Base-by-base conservation (phyloP, 2,329 filamentous ascomycete species). In the Cladosporium phlei region DNA sequence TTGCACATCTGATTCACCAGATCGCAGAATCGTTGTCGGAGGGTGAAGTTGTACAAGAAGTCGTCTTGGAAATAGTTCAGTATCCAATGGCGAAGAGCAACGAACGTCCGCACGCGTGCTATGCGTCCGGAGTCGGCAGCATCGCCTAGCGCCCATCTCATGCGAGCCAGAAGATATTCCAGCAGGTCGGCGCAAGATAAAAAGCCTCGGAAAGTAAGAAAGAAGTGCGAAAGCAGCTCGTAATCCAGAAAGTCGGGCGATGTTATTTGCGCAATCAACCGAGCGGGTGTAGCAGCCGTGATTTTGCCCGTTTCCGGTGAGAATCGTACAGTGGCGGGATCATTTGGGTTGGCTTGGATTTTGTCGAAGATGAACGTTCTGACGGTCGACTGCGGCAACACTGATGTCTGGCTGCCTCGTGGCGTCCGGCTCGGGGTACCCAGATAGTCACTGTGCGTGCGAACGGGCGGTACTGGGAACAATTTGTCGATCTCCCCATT, bases 41-140 rank as follows among this genome's bases (percentile, higher is more conserved):
- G 73, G 34, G 78, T 72, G 60, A 85, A 83, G 61, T 90, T 82
- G 19, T 84, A 68, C 30, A 94, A 80, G 63, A 95, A 98, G 63
- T 98, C 93, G 62, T 98, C 93, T 46, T 87, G 77, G 56, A 97
- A 98, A 66, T 98, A 98, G 65, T 98, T 98, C 52, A 98, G 70
- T 48, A 97, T 90, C 93, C 93, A 98, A 66, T 98, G 93, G 47
- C 93, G 82, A 34, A 97, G 76, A 6, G 93, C 93, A 20, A 96
- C 93, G 69, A 97, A 98, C 0, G 90, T 94, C 32, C 93, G 81
- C 12, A 98, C 94, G 39, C 91, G 82, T n/a, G 96, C 93, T 43
- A 98, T 88, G 62, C 89, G 86, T 29, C 93, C 93, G 48, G 83
- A 82, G 63, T 96, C 88, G 61, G 95, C 88, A 37, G 78, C 72